These are phyloP conservation scores for Rhododendron williamsianum DNA, from an alignment of 148 eudicot species.

Conservation along the genomic window DNA sequence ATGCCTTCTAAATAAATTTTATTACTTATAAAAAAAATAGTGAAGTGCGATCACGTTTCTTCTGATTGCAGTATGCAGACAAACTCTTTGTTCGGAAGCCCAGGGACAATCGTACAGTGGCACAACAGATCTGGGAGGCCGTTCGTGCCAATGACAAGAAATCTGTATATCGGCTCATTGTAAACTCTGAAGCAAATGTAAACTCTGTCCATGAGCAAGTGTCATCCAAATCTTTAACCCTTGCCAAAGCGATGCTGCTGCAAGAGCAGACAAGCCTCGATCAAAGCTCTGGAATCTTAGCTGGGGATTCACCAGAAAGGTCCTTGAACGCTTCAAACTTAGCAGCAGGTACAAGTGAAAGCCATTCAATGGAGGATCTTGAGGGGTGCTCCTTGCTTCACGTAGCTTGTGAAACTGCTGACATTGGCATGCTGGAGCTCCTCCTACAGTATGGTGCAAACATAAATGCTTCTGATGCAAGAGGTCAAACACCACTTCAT, in stretches of 20 bases:
- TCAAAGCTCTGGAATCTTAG: slow-evolving; percentile 34
- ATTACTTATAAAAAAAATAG: background rate
- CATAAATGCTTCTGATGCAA: slow-evolving; percentile 64
- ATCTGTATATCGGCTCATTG: slow-evolving; percentile 70
- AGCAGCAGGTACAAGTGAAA: slow-evolving; percentile 51
- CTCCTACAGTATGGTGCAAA: slow-evolving; percentile 94
- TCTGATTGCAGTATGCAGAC: slow-evolving; percentile 65
- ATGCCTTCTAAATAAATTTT: no score
- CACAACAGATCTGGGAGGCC: slow-evolving; percentile 93
- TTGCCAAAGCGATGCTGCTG: slow-evolving; percentile 80
- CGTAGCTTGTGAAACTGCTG: slow-evolving; percentile 88
- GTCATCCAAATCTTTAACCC: slow-evolving; percentile 52
- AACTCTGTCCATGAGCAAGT: slow-evolving; percentile 59
- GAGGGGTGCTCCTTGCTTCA: slow-evolving; percentile 91
- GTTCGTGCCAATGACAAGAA: slow-evolving; percentile 82
- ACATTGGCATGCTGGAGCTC: slow-evolving; percentile 93
- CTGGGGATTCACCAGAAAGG: slow-evolving; percentile 35
- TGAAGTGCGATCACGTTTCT: background rate
- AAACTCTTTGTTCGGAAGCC: slow-evolving; percentile 74
- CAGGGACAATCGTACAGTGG: slow-evolving; percentile 43
- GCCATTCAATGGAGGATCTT: slow-evolving; percentile 39
- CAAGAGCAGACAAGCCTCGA: slow-evolving; percentile 63
- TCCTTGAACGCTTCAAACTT: slow-evolving; percentile 35
- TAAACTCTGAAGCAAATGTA: slow-evolving; percentile 69
- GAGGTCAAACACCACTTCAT: slow-evolving; percentile 78